A percentile compares a stretch with the other conserved stretches of the same genome.
Conservation (phyloP, 441 rosid genomes). For the Cnidoscolus chayamansa region DNA sequence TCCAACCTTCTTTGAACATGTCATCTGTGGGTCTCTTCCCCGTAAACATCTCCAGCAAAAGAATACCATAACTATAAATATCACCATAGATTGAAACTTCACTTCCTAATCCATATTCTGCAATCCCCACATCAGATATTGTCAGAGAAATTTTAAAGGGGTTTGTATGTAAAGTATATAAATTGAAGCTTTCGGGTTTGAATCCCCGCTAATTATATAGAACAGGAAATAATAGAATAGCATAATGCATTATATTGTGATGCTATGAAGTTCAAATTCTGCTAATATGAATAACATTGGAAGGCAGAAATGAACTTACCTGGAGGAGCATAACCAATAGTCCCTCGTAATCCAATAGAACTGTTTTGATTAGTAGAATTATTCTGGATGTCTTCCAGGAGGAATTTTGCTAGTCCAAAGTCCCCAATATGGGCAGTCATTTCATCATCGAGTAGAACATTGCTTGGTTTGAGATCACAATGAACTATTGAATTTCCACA, state of each 20-base stretch:
- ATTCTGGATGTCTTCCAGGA: neutral
- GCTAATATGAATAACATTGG: neutral
- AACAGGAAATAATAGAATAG: no score
- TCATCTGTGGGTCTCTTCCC: neutral
- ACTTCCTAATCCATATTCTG: slow-evolving; percentile 3
- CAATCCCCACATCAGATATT: neutral
- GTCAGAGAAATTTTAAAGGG: neutral
- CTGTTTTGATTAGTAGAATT: neutral
- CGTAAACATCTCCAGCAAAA: slow-evolving; percentile 1
- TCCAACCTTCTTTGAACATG: neutral
- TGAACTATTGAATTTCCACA: neutral
- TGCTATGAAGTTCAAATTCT: neutral
- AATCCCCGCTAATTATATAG: no score
- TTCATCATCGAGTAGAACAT: neutral
- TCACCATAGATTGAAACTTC: neutral
- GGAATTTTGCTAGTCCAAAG: slow-evolving; percentile 5
- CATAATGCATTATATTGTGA: no score
- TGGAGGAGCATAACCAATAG: neutral
- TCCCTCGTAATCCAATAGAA: slow-evolving; percentile 2
- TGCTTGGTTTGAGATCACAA: neutral
- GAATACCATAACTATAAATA: slow-evolving; percentile 5
- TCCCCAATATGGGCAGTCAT: neutral
- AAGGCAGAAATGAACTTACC: neutral
- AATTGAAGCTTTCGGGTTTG: no score
- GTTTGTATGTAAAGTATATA: no score